Evolutionary conservation across 306 rosid genomes (phyloP), one percentile per base, ranked within the genome.

Genomic region (Styphnolobium japonicum): DNA sequence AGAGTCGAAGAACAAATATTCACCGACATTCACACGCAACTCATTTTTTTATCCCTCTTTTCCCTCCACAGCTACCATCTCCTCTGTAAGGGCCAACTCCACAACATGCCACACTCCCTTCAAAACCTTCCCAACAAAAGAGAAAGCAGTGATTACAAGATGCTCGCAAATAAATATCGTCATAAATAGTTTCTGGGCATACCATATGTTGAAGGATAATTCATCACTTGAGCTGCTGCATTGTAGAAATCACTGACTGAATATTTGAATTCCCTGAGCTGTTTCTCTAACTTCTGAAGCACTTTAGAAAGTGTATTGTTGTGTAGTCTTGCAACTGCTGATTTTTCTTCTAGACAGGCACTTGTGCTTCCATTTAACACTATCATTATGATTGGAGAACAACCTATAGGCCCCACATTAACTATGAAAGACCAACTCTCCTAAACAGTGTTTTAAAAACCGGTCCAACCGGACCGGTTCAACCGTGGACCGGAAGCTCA

Each of bases 51-150:
- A 31, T 29, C 9, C 81, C 85, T 76, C 84, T 76, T 74, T 31
- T 83, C 64, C 89, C 84, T 39, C 94, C 92, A 67, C 90, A 90
- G 75, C 71, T 90, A 0, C 6, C 12, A 49, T 75, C 76, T 36
- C 87, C 87, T 84, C 89, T 85, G 56, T 63, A 82, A 10, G 73
- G 80, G 2, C 94, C 89, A 46, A 75, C 67, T 1, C 93, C 91
- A 49, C 91, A 90, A 11, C 93, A 87, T 34, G 83, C 91, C 11
- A 7, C 27, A 21, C 66, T 77, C 25, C 74, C 90, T 51, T 84
- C 87, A 36, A 90, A 74, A 33, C 90, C 90, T 87, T 52, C 16
- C 22, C 21, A 4, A 73, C 12, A 73, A 45, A 11, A n/a, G n/a
- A 51, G 15, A 58, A 11, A 56, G 22, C 39, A 39, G 8, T 43